phyloP scores from a whole-genome alignment of 23 red algal species.

The Gracilaria gracilis region DNA sequence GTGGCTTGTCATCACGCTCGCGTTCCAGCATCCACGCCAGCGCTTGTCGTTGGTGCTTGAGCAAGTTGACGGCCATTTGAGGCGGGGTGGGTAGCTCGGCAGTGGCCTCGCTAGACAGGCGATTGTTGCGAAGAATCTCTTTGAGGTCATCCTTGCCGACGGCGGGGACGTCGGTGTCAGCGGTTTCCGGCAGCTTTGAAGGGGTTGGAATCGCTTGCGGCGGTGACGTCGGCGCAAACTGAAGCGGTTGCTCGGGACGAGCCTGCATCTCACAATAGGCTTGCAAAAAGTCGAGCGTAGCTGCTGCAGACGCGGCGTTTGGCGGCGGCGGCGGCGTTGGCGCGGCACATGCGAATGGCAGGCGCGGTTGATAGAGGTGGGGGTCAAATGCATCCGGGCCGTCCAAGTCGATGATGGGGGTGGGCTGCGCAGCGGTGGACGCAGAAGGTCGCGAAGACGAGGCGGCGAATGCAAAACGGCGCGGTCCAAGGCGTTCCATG shows the following conservation, averaged over 20 bases:
- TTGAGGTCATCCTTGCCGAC: background rate
- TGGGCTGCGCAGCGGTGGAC: background rate
- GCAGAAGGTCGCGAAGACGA: background rate
- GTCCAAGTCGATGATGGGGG: no score
- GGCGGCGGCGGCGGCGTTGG: no score
- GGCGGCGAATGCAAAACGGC: background rate
- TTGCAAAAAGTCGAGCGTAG: background rate
- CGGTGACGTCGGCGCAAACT: background rate
- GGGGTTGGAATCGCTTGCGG: background rate
- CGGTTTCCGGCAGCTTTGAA: background rate
- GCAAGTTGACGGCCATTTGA: conserved; percentile 44
- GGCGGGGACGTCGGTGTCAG: background rate
- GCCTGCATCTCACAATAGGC: background rate
- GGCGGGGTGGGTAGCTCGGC: conserved; percentile 39
- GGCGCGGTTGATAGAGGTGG: no score
- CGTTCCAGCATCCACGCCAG: conserved; percentile 84
- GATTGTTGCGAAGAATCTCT: background rate
- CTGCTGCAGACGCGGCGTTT: no score
- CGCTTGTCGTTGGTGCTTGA: conserved; percentile 77
- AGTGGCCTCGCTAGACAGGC: conserved; percentile 54
- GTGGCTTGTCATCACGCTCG: conserved; percentile 29
- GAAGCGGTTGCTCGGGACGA: background rate
- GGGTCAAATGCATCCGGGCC: no score
- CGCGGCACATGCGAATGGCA: no score
- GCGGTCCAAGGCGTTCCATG: background rate